Evolutionary conservation across 139 green algal genomes (phyloP), one percentile per base, ranked within the genome.

Genomic region (Spirogloea muscicola): DNA sequence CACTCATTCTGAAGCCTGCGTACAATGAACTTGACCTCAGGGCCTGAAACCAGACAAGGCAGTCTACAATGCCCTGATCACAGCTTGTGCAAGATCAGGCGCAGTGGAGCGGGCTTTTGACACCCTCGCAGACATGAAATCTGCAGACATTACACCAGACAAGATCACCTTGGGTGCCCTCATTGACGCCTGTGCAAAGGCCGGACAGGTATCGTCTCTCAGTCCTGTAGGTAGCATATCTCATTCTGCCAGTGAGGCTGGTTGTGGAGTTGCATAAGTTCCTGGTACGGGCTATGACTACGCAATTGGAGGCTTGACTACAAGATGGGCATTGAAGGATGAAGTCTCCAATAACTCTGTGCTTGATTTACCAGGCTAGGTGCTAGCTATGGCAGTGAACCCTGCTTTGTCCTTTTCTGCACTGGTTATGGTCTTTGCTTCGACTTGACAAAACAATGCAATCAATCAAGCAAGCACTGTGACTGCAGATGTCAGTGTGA

Each of bases 61-160:
- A 7, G 27, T 82, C 34, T 82, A 79, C 65, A 75, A 82, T 58
- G 44, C 74, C 39, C 48, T 82, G 42, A 82, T 82, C 59, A 57
- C 55, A 31, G 74, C 74, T 39, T 82, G 66, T 34, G 67, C 27
- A 3, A 52, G 74, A 18, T 39, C 65, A 18, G 66, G 57, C 18
- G 10, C n/a, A 16, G 33, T 70, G 52, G 74, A 79, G 43, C 74
- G 74, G 25, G 74, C 66, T 34, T 78, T 82, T 49, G 66, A 78
- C 51, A 31, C 73, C 38, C 57, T 72, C n/a, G 49, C 25, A n/a
- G 65, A 78, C 74, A 82, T 82, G 74, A 31, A 16, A 21, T 10
- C n/a, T 18, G 46, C 38, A 18, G 5, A 65, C 64, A 27, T 82
- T 33, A 38, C 39, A 0, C 34, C 57, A 33, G 36, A 77, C 55